A percentile compares a stretch with the other conserved stretches of the same genome.
Evolutionary conservation across 805 yeast genomes (phyloP).

Genomic region (Myxozyma mucilagina): DNA sequence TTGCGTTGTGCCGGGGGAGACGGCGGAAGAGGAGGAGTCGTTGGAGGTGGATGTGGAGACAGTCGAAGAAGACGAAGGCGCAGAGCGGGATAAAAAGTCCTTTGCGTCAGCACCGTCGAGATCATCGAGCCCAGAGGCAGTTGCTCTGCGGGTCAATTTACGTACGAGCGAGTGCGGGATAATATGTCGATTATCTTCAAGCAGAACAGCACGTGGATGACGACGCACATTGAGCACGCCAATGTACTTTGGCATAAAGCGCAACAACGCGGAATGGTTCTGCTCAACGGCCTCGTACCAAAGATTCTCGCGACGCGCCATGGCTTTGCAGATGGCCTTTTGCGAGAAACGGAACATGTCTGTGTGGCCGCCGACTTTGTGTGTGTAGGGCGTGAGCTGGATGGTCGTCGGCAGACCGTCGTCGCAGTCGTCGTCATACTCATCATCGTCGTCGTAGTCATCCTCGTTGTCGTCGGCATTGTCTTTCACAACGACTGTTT

Average conservation of each 20-base stretch:
- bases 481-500: conserved; percentile 14
- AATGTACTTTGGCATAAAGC: conserved; percentile 89
- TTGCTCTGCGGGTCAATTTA: conserved; percentile 54
- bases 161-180: conserved; percentile 79
- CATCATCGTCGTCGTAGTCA: conserved; percentile 32
- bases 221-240: conserved; percentile 91
- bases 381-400: conserved; percentile 85
- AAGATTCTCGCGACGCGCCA: conserved; percentile 82
- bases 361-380: conserved; percentile 97
- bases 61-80: background rate
- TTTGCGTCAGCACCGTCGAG: conserved; percentile 26
- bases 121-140: conserved; percentile 12
- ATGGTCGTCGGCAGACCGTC: conserved; percentile 57
- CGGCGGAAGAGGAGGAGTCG: conserved; percentile 27
- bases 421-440: conserved; percentile 27
- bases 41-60: background rate
- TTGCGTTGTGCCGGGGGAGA: conserved; percentile 56
- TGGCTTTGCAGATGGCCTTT: conserved; percentile 89
- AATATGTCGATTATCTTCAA: conserved; percentile 89
- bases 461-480: background rate
- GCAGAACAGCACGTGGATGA: conserved; percentile 69
- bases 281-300: conserved; percentile 90
- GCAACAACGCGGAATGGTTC: conserved; percentile 69
- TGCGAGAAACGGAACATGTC: conserved; percentile 91
- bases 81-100: background rate